Evolutionary conservation across 1,284 basidiomycete genomes (phyloP), one percentile per base, ranked within the genome.

Genomic region (Pyrrhoderma lamaoense): DNA sequence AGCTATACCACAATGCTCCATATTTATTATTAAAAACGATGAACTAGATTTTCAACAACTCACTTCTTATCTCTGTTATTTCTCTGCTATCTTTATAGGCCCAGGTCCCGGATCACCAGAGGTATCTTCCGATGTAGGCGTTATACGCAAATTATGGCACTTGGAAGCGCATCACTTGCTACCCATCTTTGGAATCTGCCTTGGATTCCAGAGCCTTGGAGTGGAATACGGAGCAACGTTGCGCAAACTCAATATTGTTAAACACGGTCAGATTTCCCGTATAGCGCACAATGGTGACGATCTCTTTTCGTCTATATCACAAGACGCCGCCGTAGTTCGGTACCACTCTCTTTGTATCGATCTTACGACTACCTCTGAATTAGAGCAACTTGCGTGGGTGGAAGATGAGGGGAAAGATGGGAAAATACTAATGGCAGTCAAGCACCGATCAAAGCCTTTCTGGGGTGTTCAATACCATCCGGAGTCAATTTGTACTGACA

Each of bases 391-490:
- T 8, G 85, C 81, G 8, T 87, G 81, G 80, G 69, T 80, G 5
- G 69, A 84, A 49, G 86, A 89, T 54, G 75, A 70, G 16, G 65
- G 67, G 35, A 82, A 83, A 52, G 81, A 86, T 57, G 82, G 82
- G 3, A 67, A 58, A 37, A 79, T 88, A 16, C 67, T 84, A 18
- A 89, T 89, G 86, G 85, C 79, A 23, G 65, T 76, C 25, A 75
- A 72, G 58, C 92, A 94, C 63, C 71, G 61, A 42, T 64, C 60
- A 9, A 76, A 76, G 55, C 90, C 93, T 0, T 89, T 94, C 58
- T 94, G 87, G 82, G 92, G 90, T 2, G 93, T 98, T 2, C 94
- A 98, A 64, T 98, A 96, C 62, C 95, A 98, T 65, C 95, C 94
- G 1, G 94, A 95, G 67, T 89, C 82, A 7, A 77, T 81, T 1